These are phyloP conservation scores for Rhizophora mangle DNA, from an alignment of 345 rosid genomes.

Conservation along the genomic window DNA sequence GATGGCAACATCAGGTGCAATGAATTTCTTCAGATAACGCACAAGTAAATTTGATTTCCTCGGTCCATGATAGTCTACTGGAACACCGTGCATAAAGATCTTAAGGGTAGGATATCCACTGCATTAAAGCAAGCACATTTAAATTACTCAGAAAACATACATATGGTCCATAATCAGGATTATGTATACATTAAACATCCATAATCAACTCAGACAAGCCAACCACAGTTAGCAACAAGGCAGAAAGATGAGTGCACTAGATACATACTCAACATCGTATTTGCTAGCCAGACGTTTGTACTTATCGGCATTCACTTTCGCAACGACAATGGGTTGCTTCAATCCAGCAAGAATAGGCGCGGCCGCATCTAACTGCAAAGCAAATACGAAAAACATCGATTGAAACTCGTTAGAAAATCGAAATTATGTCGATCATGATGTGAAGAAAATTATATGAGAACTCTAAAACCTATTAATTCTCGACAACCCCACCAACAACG, in stretches of 20 bases:
- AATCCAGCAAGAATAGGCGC: slow-evolving; percentile 68
- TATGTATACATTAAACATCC: no score
- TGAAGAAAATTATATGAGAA: no score
- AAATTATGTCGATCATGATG: no score
- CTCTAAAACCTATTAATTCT: no score
- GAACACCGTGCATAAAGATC: slow-evolving; percentile 77
- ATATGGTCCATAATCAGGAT: no score
- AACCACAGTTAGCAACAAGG: background rate
- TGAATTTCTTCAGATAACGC: slow-evolving; percentile 79
- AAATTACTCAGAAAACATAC: background rate
- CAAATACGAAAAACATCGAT: slow-evolving; percentile 1
- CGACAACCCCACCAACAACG: no score
- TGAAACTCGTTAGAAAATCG: background rate
- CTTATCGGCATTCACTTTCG: slow-evolving; percentile 86
- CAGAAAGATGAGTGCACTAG: background rate
- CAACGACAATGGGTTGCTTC: slow-evolving; percentile 74
- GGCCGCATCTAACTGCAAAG: slow-evolving; percentile 77
- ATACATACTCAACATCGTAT: slow-evolving; percentile 73
- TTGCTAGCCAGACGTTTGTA: slow-evolving; percentile 59
- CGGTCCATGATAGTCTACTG: slow-evolving; percentile 81
- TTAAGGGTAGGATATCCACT: slow-evolving; percentile 87
- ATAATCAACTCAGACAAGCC: no score
- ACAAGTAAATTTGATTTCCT: slow-evolving; percentile 83
- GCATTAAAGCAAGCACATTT: slow-evolving; percentile 14
- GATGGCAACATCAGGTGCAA: slow-evolving; percentile 79